Percentiles rank a stretch among this genome's conserved stretches.
Conservation (phyloP, 2,329 filamentous ascomycete species). For the Xylariaceae sp. region DNA sequence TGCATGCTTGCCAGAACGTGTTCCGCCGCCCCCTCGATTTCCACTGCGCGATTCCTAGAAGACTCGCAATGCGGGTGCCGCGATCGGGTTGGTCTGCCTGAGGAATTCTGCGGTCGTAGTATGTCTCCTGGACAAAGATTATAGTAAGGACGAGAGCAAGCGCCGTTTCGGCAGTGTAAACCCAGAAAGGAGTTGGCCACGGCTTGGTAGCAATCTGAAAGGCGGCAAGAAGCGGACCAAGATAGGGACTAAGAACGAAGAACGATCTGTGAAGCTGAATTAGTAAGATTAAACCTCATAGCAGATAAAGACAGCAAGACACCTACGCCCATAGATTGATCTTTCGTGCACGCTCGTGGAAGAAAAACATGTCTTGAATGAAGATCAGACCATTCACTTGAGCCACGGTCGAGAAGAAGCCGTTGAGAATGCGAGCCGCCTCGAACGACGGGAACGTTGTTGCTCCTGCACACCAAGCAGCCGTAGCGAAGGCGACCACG, state of each 20-base stretch:
- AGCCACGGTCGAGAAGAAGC: conserved; percentile 54
- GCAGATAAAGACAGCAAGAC: conserved; percentile 6
- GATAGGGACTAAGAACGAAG: conserved; percentile 50
- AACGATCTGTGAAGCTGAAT: conserved; percentile 37
- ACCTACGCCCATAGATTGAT: conserved; percentile 54
- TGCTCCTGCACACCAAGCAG: conserved; percentile 52
- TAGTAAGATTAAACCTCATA: neutral
- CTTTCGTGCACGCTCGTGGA: conserved; percentile 60
- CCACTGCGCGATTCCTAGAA: conserved; percentile 44
- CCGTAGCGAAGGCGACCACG: conserved; percentile 45
- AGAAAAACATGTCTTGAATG: conserved; percentile 65
- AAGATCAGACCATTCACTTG: conserved; percentile 56
- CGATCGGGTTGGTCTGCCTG: conserved; percentile 43
- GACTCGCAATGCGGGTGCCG: conserved; percentile 37
- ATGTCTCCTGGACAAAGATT: conserved; percentile 54
- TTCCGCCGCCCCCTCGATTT: conserved; percentile 46
- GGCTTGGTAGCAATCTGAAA: conserved; percentile 54
- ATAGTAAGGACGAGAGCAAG: conserved; percentile 47
- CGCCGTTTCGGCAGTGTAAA: conserved; percentile 49
- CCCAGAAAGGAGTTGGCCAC: conserved; percentile 56
- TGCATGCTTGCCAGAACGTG: conserved; percentile 47
- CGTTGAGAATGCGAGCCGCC: conserved; percentile 54
- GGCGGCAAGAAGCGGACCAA: conserved; percentile 52
- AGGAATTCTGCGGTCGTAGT: conserved; percentile 53
- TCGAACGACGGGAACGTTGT: conserved; percentile 53